Evolutionary conservation across 192 early-diverging fungal genomes (phyloP).

Genomic region (Backusella macrospora): DNA sequence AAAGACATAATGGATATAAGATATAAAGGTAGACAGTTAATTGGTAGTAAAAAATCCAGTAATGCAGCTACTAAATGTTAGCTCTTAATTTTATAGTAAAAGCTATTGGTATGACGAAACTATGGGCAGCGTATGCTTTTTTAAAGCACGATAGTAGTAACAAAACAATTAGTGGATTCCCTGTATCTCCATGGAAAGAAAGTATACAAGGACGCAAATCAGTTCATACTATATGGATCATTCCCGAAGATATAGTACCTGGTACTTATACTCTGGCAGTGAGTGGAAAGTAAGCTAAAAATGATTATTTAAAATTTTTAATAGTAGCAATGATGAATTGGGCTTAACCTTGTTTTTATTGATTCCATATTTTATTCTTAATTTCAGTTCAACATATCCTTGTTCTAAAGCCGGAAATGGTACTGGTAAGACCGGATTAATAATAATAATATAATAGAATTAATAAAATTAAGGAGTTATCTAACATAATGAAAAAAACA

Average conservation of each 20-base stretch:
- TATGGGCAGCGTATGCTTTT: not conserved
- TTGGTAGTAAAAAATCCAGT: not conserved
- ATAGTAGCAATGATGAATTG: not conserved
- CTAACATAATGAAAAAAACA: not conserved
- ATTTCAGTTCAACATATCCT: not conserved
- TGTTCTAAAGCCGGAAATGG: not conserved
- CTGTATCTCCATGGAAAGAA: not conserved
- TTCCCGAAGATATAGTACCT: constrained; percentile 17
- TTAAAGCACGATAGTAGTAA: not conserved
- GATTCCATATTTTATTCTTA: not conserved
- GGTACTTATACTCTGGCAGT: not conserved
- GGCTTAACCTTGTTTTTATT: not conserved
- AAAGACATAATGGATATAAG: constrained; percentile 14
- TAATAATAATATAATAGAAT: not conserved
- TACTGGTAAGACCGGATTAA: not conserved
- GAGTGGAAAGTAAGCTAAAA: constrained; percentile 8
- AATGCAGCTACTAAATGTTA: not conserved
- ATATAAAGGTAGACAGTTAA: not conserved
- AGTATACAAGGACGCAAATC: too few relatives aligned
- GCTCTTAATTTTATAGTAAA: not conserved
- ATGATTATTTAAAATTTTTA: not conserved
- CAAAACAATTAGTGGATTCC: not conserved
- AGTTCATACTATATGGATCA: not conserved
- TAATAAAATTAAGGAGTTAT: too few relatives aligned
- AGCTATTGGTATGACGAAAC: constrained; percentile 12